Evolutionary conservation across 805 yeast species (phyloP).

Genomic region (Jamesozyma spencerorum): DNA sequence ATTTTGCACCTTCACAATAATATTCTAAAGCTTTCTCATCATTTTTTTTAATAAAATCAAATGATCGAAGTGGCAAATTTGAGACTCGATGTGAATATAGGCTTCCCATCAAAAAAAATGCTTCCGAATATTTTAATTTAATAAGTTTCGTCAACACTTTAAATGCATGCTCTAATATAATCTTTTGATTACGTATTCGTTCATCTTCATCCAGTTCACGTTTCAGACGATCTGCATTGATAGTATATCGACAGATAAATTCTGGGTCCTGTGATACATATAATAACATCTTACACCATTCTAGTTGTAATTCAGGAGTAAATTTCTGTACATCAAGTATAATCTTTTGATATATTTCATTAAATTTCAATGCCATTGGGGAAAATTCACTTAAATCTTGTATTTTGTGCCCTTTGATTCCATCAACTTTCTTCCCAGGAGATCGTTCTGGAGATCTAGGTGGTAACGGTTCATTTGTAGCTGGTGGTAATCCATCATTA

Average conservation of each 20-base stretch:
- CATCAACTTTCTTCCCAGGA: background rate
- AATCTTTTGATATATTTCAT: constrained; percentile 17
- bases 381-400: constrained; percentile 3
- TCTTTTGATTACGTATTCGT: constrained; percentile 42
- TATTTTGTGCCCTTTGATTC: too few relatives aligned
- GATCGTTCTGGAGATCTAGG: constrained; percentile 4
- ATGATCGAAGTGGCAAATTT: constrained; percentile 22
- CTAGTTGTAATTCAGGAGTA: constrained; percentile 47
- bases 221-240: constrained; percentile 38
- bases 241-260: constrained; percentile 36
- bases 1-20: constrained; percentile 50
- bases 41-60: constrained; percentile 37
- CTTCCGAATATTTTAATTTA: constrained; percentile 40
- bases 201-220: constrained; percentile 35
- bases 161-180: constrained; percentile 47
- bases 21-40: constrained; percentile 52
- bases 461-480: constrained; percentile 3
- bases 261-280: constrained; percentile 38
- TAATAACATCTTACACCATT: constrained; percentile 51
- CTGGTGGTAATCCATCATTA: background rate
- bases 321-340: constrained; percentile 28
- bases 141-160: constrained; percentile 52
- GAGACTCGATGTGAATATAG: constrained; percentile 39
- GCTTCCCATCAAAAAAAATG: constrained; percentile 52
- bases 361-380: constrained; percentile 17